Percentiles rank a stretch among this genome's conserved stretches.
These are phyloP conservation scores for Dryadomyces quercus-mongolicae DNA, from an alignment of 2,329 filamentous ascomycete genomes.

Conservation along the genomic window DNA sequence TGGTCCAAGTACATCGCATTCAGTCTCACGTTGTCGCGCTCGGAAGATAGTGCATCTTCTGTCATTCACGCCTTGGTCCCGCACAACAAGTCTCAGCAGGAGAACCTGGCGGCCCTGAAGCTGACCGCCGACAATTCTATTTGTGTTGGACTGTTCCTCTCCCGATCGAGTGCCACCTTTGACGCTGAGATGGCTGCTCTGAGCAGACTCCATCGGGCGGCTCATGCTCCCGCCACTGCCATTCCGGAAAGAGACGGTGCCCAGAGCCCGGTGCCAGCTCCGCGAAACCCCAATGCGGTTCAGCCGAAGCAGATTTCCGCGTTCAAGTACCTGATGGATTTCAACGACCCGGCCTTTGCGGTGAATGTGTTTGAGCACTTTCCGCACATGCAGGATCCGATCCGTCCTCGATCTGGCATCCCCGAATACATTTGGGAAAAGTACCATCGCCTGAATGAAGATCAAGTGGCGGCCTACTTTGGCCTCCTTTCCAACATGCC, in stretches of 20 bases:
- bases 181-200: constrained; percentile 11
- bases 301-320: constrained; percentile 12
- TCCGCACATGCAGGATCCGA: constrained; percentile 13
- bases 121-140: constrained; percentile 7
- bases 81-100: background rate
- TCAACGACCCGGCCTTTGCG: constrained; percentile 9
- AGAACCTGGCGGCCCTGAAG: background rate
- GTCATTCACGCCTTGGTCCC: constrained; percentile 7
- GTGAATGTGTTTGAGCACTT: constrained; percentile 13
- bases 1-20: constrained; percentile 10
- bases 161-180: constrained; percentile 10
- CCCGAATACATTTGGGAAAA: constrained; percentile 9
- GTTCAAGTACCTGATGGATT: constrained; percentile 13
- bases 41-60: background rate
- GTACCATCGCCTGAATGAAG: constrained; percentile 22
- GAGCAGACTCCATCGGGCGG: constrained; percentile 6
- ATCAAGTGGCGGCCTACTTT: constrained; percentile 25
- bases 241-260: background rate
- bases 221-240: background rate
- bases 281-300: constrained; percentile 1
- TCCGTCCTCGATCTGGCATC: constrained; percentile 4
- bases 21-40: constrained; percentile 5
- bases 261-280: too few relatives aligned
- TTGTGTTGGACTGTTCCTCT: constrained; percentile 8
- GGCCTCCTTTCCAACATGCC: constrained; percentile 25